Conservation (phyloP, 805 yeast species). For the Hanseniaspora guilliermondii region DNA sequence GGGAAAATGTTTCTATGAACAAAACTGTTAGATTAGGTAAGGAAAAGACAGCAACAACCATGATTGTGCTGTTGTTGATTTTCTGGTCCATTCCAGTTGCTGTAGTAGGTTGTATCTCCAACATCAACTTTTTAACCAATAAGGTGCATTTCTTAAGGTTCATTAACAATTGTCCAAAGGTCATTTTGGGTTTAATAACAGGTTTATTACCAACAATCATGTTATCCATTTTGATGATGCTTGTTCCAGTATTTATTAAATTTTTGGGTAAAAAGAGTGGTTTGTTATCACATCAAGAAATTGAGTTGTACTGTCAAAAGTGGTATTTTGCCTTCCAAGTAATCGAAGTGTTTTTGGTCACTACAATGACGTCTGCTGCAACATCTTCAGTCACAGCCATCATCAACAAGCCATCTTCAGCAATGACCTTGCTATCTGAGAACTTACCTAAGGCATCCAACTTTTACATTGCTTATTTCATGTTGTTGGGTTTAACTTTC, state of each 20-base stretch:
- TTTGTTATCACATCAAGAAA: slow-evolving; percentile 51
- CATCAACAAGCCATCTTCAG: slow-evolving; percentile 49
- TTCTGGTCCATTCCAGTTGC: slow-evolving; percentile 97
- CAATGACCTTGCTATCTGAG: slow-evolving; percentile 60
- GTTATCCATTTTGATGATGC: slow-evolving; percentile 68
- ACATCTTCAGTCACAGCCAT: slow-evolving; percentile 62
- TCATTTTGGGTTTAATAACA: slow-evolving; percentile 70
- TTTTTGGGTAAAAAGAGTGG: slow-evolving; percentile 68
- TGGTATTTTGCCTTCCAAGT: slow-evolving; percentile 89
- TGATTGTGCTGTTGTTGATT: slow-evolving; percentile 56
- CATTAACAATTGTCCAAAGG: slow-evolving; percentile 58
- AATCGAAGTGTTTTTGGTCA: slow-evolving; percentile 74
- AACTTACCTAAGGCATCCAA: slow-evolving; percentile 84
- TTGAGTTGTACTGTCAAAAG: slow-evolving; percentile 71
- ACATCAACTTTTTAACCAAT: slow-evolving; percentile 59
- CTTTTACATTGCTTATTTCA: slow-evolving; percentile 72
- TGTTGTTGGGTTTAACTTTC: slow-evolving; percentile 67
- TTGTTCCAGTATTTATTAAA: slow-evolving; percentile 76
- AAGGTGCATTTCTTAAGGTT: slow-evolving; percentile 65
- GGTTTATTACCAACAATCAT: slow-evolving; percentile 76
- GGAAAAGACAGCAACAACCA: slow-evolving; percentile 45
- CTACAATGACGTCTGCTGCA: slow-evolving; percentile 73
- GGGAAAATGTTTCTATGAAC: slow-evolving; percentile 61
- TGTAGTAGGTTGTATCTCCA: slow-evolving; percentile 89
- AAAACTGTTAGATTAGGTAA: slow-evolving; percentile 46